phyloP scores from a whole-genome alignment of 768 basidiomycete genomes.

The Naematelia aurantialba region DNA sequence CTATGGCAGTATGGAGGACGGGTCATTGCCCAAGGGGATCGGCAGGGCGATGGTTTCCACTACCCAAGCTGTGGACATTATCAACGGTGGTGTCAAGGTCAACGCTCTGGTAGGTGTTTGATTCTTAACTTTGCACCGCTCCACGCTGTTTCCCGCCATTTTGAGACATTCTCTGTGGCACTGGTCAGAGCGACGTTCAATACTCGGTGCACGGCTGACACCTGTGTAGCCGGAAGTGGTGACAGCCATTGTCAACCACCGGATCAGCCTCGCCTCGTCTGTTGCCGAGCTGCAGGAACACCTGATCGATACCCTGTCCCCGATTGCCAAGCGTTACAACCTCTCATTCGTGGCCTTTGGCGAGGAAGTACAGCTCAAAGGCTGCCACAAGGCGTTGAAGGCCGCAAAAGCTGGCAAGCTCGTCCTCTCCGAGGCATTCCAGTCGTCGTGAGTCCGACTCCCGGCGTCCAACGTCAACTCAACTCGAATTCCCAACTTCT shows the following conservation, averaged over 20 bases:
- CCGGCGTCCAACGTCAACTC: background rate
- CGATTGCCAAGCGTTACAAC: conserved; percentile 34
- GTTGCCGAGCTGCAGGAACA: conserved; percentile 34
- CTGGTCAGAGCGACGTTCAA: no score
- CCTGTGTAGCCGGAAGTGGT: conserved; percentile 36
- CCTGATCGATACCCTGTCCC: conserved; percentile 10
- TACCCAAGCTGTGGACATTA: conserved; percentile 41
- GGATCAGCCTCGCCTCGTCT: conserved; percentile 43
- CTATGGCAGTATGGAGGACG: conserved; percentile 20
- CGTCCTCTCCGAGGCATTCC: conserved; percentile 30
- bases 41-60: conserved; percentile 35
- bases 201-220: background rate
- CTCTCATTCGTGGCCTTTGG: conserved; percentile 40
- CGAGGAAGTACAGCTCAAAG: conserved; percentile 17
- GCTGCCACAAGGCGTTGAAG: conserved; percentile 9
- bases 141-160: background rate
- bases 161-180: no score
- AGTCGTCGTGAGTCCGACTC: conserved; percentile 27
- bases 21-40: conserved; percentile 12
- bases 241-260: conserved; percentile 43
- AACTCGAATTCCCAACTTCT: no score
- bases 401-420: conserved; percentile 34
- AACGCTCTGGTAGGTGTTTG: conserved; percentile 34
- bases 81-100: conserved; percentile 42
- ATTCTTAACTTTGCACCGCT: no score